phyloP scores from a whole-genome alignment of 176 grass and related monocot species.

The Hsuehochloa calcarea region DNA sequence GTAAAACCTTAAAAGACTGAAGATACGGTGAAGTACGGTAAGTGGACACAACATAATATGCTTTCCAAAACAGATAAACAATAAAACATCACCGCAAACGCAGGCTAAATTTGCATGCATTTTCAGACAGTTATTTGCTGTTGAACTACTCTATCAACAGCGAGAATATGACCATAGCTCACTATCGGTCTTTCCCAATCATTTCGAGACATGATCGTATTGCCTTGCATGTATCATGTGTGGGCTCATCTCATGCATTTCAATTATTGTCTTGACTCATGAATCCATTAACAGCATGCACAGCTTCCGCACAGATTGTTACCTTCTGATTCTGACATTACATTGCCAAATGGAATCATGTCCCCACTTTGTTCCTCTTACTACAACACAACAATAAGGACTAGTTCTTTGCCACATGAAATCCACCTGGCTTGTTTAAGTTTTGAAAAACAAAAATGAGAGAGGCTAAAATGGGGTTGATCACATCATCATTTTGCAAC shows the following conservation, averaged over 20 bases:
- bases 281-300: slow-evolving; percentile 13
- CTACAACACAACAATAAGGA: slow-evolving; percentile 10
- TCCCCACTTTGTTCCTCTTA: slow-evolving; percentile 17
- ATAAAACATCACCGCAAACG: not conserved
- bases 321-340: slow-evolving; percentile 22
- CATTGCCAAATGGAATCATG: slow-evolving; percentile 9
- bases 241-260: slow-evolving; percentile 8
- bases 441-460: not conserved
- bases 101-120: not conserved
- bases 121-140: not conserved
- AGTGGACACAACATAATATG: not conserved
- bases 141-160: not conserved
- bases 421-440: slow-evolving; percentile 10
- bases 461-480: not conserved
- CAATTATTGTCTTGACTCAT: slow-evolving; percentile 7
- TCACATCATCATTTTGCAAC: slow-evolving; percentile 4
- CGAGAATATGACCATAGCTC: not conserved
- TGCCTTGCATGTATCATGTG: slow-evolving; percentile 11
- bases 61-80: not conserved
- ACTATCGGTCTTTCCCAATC: not conserved
- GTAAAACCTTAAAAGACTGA: not conserved
- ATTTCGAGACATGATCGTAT: slow-evolving; percentile 1
- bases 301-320: not conserved
- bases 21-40: not conserved
- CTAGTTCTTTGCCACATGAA: slow-evolving; percentile 8